Evolutionary conservation across 352 stramenopile species (phyloP).

Genomic region (Phytophthora quininea): DNA sequence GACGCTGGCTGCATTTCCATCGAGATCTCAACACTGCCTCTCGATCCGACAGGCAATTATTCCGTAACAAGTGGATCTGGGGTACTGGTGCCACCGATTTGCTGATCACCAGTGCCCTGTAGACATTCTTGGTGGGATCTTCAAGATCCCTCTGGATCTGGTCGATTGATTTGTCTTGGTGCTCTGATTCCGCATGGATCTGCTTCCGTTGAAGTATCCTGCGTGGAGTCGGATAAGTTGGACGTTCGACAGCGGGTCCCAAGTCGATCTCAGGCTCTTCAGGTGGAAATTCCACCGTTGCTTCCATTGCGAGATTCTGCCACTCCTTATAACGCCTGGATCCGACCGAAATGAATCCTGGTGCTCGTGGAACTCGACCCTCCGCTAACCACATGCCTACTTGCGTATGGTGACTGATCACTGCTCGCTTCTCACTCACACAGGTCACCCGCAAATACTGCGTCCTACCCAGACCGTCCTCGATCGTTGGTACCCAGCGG

Average conservation of each 20-base stretch:
- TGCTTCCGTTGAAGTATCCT: neutral
- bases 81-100: too few relatives aligned
- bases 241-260: neutral
- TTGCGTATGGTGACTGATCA: neutral
- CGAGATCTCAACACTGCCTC: too few relatives aligned
- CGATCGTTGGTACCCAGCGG: neutral
- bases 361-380: conserved; percentile 6
- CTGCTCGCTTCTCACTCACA: too few relatives aligned
- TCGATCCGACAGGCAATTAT: too few relatives aligned
- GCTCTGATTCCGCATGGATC: too few relatives aligned
- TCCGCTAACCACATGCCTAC: conserved; percentile 5
- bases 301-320: conserved; percentile 10
- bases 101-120: too few relatives aligned
- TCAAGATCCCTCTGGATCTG: too few relatives aligned
- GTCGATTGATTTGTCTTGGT: too few relatives aligned
- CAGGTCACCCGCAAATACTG: conserved; percentile 8
- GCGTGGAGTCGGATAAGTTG: neutral
- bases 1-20: too few relatives aligned
- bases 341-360: conserved; percentile 9
- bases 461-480: neutral
- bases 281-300: neutral
- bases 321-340: conserved; percentile 17
- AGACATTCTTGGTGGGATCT: too few relatives aligned
- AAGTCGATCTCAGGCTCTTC: neutral
- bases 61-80: too few relatives aligned